phyloP scores from a whole-genome alignment of 805 yeast genomes.

The Huiozyma sinensis region DNA sequence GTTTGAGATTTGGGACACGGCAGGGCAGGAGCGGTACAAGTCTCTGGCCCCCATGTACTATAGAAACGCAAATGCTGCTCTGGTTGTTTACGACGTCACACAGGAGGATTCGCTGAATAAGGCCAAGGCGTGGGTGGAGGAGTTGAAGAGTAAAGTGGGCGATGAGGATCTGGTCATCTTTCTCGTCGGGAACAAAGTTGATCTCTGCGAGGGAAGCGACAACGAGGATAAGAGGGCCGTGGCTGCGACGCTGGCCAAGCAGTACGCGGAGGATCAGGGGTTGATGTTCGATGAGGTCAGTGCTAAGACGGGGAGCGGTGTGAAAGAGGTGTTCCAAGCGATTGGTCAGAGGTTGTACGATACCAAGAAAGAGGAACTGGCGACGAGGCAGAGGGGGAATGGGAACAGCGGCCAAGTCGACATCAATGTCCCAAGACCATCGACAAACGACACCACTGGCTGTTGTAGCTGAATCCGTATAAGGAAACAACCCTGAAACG shows the following conservation, averaged over 20 bases:
- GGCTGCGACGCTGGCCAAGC: slow-evolving; percentile 35
- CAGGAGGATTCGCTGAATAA: slow-evolving; percentile 59
- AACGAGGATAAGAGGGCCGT: slow-evolving; percentile 40
- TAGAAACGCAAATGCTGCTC: slow-evolving; percentile 70
- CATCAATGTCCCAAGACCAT: slow-evolving; percentile 34
- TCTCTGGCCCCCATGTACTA: slow-evolving; percentile 78
- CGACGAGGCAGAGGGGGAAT: slow-evolving; percentile 5
- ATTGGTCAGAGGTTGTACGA: slow-evolving; percentile 38
- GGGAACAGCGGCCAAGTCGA: slow-evolving; percentile 10
- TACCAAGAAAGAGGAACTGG: slow-evolving; percentile 14
- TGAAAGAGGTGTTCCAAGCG: slow-evolving; percentile 37
- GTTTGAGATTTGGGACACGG: slow-evolving; percentile 86
- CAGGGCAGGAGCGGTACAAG: slow-evolving; percentile 86
- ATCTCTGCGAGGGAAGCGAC: slow-evolving; percentile 39
- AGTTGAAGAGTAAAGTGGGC: slow-evolving; percentile 74
- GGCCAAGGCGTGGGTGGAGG: slow-evolving; percentile 87
- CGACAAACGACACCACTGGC: slow-evolving; percentile 33
- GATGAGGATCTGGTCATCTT: slow-evolving; percentile 65
- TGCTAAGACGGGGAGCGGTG: slow-evolving; percentile 47
- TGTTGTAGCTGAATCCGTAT: slow-evolving; percentile 26
- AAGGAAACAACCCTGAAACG: background rate
- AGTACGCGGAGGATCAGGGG: slow-evolving; percentile 44
- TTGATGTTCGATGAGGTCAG: slow-evolving; percentile 44
- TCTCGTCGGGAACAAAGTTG: slow-evolving; percentile 79
- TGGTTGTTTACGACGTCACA: slow-evolving; percentile 79